These are phyloP conservation scores for Leucocoprinus leucothites DNA, from an alignment of 768 basidiomycete species.

Conservation along the genomic window DNA sequence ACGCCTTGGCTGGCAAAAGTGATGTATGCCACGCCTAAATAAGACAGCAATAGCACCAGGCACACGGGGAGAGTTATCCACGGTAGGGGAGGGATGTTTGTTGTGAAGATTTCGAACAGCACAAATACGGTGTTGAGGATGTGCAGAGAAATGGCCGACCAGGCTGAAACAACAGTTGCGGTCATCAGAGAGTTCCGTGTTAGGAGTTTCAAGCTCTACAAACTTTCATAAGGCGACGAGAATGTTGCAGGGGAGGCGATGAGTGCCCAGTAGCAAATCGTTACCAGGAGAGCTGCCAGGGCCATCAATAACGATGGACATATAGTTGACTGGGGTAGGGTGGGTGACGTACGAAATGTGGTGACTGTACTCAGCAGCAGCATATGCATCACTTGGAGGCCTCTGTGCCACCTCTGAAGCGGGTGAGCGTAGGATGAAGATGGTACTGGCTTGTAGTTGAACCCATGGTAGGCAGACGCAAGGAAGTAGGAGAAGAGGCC, in stretches of 20 bases:
- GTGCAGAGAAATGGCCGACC: conserved; percentile 57
- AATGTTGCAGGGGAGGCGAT: conserved; percentile 45
- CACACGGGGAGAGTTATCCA: conserved; percentile 47
- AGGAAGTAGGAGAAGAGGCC: conserved; percentile 64
- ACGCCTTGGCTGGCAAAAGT: conserved; percentile 55
- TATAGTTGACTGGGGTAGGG: neutral
- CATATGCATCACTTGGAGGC: conserved; percentile 53
- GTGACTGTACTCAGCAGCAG: conserved; percentile 47
- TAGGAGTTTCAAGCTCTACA: neutral
- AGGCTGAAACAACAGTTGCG: conserved; percentile 36
- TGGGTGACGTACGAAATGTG: conserved; percentile 51
- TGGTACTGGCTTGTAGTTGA: conserved; percentile 16
- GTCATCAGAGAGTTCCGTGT: neutral
- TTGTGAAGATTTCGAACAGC: conserved; percentile 53
- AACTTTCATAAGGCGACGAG: neutral
- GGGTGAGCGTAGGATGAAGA: conserved; percentile 40
- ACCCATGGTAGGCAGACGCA: conserved; percentile 53
- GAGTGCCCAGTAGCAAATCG: conserved; percentile 60
- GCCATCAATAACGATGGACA: neutral
- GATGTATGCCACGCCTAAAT: conserved; percentile 66
- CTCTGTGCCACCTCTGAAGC: conserved; percentile 55
- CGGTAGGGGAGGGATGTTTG: conserved; percentile 45
- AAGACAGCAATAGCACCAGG: conserved; percentile 49
- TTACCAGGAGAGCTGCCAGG: conserved; percentile 57
- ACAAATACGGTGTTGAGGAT: conserved; percentile 54